phyloP scores from a whole-genome alignment of 164 flowering plant species.

The Pachysandra terminalis region DNA sequence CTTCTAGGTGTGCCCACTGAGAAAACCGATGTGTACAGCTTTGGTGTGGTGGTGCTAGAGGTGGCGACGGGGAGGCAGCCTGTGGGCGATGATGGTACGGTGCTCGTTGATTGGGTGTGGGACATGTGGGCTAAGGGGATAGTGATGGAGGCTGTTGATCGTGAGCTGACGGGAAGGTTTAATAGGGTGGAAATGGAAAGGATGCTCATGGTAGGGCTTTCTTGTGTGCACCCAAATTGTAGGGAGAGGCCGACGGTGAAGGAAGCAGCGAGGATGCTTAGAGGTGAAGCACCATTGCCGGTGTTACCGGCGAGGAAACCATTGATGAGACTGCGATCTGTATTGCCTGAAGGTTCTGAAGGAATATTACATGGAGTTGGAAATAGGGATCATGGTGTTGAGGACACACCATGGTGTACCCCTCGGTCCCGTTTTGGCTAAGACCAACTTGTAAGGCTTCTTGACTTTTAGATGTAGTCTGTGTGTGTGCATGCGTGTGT shows the following conservation, averaged over 20 bases:
- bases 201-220: conserved; percentile 66
- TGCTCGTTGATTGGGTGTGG: conserved; percentile 96
- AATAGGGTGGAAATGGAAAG: conserved; percentile 63
- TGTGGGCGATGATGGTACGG: conserved; percentile 55
- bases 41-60: conserved; percentile 81
- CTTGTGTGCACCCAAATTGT: conserved; percentile 82
- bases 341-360: too few species aligned
- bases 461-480: too few species aligned
- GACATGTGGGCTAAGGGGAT: conserved; percentile 59
- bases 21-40: conserved; percentile 90
- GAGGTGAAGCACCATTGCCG: conserved; percentile 44
- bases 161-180: conserved; percentile 42
- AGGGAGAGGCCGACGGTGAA: conserved; percentile 79
- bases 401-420: too few species aligned
- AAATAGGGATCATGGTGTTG: too few species aligned
- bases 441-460: too few species aligned
- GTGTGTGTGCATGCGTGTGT: too few species aligned
- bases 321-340: too few species aligned
- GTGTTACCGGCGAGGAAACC: too few species aligned
- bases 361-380: too few species aligned
- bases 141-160: conserved; percentile 53
- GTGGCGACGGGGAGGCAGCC: conserved; percentile 87
- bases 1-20: conserved; percentile 78
- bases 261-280: conserved; percentile 71
- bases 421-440: too few species aligned